These are phyloP conservation scores for Takashimella tepidaria DNA, from an alignment of 1,284 basidiomycete genomes.

Conservation along the genomic window DNA sequence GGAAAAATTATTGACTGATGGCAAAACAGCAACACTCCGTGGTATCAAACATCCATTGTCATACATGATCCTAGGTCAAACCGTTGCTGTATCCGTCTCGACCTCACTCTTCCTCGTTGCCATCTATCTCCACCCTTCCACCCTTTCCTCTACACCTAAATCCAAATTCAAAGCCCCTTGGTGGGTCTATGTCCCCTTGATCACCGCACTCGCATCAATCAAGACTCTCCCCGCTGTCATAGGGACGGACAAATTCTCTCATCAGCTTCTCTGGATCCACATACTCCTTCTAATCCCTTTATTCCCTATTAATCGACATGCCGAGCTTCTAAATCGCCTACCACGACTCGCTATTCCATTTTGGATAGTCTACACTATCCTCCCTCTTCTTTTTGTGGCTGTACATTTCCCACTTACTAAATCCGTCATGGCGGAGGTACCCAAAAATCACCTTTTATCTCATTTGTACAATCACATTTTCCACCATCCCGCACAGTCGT, in stretches of 20 bases:
- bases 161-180: constrained; percentile 13
- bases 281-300: constrained; percentile 56
- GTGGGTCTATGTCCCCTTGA: constrained; percentile 51
- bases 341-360: constrained; percentile 13
- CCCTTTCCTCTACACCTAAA: constrained; percentile 7
- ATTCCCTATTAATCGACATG: no score
- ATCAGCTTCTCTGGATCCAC: constrained; percentile 63
- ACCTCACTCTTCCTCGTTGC: constrained; percentile 62
- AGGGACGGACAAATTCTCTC: constrained; percentile 53
- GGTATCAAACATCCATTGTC: constrained; percentile 59
- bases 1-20: constrained; percentile 1
- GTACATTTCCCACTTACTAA: constrained; percentile 50
- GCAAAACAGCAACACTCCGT: constrained; percentile 48
- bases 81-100: constrained; percentile 67
- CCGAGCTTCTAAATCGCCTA: constrained; percentile 22
- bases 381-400: constrained; percentile 38
- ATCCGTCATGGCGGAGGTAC: constrained; percentile 14
- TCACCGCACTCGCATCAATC: constrained; percentile 54
- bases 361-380: constrained; percentile 47
- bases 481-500: constrained; percentile 60
- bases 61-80: constrained; percentile 69
- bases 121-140: constrained; percentile 49
- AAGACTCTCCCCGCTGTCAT: constrained; percentile 54
- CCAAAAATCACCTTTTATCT: constrained; percentile 7
- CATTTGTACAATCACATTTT: constrained; percentile 42